Base-by-base conservation (phyloP, 108 stramenopile species). In the Cyclotella cryptica region DNA sequence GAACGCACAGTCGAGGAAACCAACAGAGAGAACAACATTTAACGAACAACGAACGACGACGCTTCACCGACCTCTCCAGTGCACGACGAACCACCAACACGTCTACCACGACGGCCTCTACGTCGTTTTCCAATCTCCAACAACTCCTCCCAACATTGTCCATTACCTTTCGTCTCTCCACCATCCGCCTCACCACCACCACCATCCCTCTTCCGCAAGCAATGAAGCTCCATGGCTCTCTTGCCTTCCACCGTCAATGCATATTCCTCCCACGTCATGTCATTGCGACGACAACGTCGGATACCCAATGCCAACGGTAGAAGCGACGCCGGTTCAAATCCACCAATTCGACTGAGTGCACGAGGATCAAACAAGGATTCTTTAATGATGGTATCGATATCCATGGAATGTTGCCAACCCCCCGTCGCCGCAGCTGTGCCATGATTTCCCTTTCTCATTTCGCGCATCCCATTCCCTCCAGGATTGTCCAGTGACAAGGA, bases 241-340 rank as follows among this genome's bases (percentile, higher is more conserved):
- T 24, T 68, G 22, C 85, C 84, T 21, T 68, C 64, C 0, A 27
- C 15, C 17, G 75, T 75, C 35, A 40, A 35, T 24, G 82, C 82
- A 71, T 83, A 87, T 39, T 76, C 66, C 19, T 59, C 53, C 86
- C 86, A 87, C 2, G 80, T 53, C 17, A 30, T 45, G 3, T 52
- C 54, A n/a, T 55, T 72, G 11, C 60, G 28, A n/a, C 57, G 46
- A 54, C 75, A 79, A 27, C 83, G 71, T 43, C 42, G 63, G 51
- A 87, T 73, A 35, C 74, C 78, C 24, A 87, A 51, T 22, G 84
- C 71, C 40, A 84, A 69, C 1, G 74, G 83, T 3, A 87, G 72
- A 3, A 87, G 70, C 57, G 84, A 84, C 18, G 75, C 54, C 13
- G 74, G 61, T 30, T 85, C 79, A 47, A 80, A 77, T 39, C 84